Base-by-base conservation (phyloP, 2,329 filamentous ascomycete species). In the Calonectria crousiana region DNA sequence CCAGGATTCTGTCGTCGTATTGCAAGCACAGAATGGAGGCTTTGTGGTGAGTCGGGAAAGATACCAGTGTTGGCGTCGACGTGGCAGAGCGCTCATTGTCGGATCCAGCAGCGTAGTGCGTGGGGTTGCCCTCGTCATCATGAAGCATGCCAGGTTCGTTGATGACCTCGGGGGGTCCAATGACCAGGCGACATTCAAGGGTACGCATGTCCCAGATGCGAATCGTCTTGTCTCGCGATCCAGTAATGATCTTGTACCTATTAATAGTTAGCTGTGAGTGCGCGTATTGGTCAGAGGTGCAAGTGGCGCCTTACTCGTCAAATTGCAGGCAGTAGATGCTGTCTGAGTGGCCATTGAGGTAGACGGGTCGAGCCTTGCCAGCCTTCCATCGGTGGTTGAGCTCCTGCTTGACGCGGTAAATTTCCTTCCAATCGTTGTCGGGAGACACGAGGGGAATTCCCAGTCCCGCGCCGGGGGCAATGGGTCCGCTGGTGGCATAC, bases 251-350 rank as follows among this genome's bases (percentile, higher is more conserved):
- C 85, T 98, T 99, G 82, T 94, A 90, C 83, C 94, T 95, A 81
- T 30, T 67, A 26, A 18, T 34, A 32, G 80, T 89, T 83, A 89
- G 86, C 34, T 11, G 44, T 30, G 69, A 11, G 41, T 34, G 23
- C 58, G 32, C 26, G 4, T 18, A 52, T 30, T 56, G 8, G 23
- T 64, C 20, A 47, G 9, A n/a, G 16, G 30, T 23, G 34, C 36
- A 28, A 28, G 60, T 44, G 60, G 60, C 38, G 38, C 88, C 93
- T 80, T 90, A 95, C 93, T 98, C 96, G 84, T 99, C 97, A 83
- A 98, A 99, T 83, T 99, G 97, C 71, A 98, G 91, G 84, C 97
- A 99, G 86, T 99, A 99, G 72, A 99, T 97, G 78, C 95, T 98
- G 84, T 99, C 97, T 32, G 93, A 93, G 83, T 99, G 97, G 2